A percentile compares a stretch with the other conserved stretches of the same genome.
Evolutionary conservation across 208 protist genomes (phyloP).

Genomic region (Porcisia hertigi): DNA sequence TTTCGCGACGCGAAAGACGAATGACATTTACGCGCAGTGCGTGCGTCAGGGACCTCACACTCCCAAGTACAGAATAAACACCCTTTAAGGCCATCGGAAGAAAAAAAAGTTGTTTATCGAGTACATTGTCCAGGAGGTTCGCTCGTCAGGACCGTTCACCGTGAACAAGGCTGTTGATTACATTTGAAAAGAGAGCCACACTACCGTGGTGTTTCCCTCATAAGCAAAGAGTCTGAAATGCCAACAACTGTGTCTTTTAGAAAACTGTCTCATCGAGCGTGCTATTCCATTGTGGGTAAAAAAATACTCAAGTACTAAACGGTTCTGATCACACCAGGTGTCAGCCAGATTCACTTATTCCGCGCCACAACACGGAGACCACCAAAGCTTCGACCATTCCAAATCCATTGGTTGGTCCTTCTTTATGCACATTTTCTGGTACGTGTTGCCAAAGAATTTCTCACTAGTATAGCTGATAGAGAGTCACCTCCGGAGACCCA

Average conservation of each 20-base stretch:
- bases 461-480: background rate
- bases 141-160: constrained; percentile 30
- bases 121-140: too few species aligned
- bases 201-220: constrained; percentile 16
- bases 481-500: too few species aligned
- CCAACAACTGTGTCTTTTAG: constrained; percentile 25
- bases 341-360: constrained; percentile 29
- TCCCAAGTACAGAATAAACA: constrained; percentile 18
- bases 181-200: constrained; percentile 23
- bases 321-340: background rate
- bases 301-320: constrained; percentile 29
- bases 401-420: constrained; percentile 22
- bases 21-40: too few species aligned
- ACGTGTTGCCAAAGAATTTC: constrained; percentile 27
- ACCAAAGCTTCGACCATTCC: constrained; percentile 24
- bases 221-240: constrained; percentile 11
- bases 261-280: constrained; percentile 10
- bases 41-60: too few species aligned
- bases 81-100: background rate
- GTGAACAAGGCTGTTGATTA: constrained; percentile 27
- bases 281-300: constrained; percentile 14
- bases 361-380: constrained; percentile 29
- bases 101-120: too few species aligned
- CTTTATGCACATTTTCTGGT: constrained; percentile 27
- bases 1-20: too few species aligned